Base-by-base conservation (phyloP, 140 eudicot species). In the Ambrosia hybrid region DNA sequence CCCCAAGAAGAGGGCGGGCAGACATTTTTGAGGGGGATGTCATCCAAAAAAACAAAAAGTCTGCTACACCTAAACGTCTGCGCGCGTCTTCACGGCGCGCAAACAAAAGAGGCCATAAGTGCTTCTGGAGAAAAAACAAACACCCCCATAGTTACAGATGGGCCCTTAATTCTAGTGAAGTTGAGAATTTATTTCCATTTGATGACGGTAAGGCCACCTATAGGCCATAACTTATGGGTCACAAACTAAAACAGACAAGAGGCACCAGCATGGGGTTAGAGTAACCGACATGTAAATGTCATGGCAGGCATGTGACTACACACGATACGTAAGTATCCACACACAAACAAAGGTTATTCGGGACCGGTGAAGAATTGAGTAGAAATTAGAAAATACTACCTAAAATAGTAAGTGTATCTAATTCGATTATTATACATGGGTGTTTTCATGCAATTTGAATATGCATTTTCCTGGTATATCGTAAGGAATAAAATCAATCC, bases 371-470 rank as follows among this genome's bases (percentile, higher is more conserved):
- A 17, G 51, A 4, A 65, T 34, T 37, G 26, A 21, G 26, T 21
- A 21, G 26, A 74, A 53, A 21, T 0, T 21, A 21, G 26, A 74
- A 53, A 75, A 39, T 4, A 39, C n/a, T 75, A 67, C 79, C 67
- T 39, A 56, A 66, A 53, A 56, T 38, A 26, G 57, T 55, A 21
- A 17, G 58, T n/a, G 46, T 17, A 65, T 72, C 48, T 65, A 45
- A 13, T 51, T 48, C 26, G 30, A 34, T 73, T 51, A 51, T 74
- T 65, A 45, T n/a, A 51, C 36, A 15, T 10, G 41, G 39, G 45
- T 11, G 75, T 51, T 51, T 12, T 64, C 72, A 37, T 51, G 21
- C 45, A 65, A 52, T 16, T 63, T 73, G 26, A 34, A 14, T 37
- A 48, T 38, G 53, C 30, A 21, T 46, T 59, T 61, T 1, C 56